These are phyloP conservation scores for Tolypocladium inflatum DNA, from an alignment of 2,329 filamentous ascomycete genomes.

Conservation along the genomic window DNA sequence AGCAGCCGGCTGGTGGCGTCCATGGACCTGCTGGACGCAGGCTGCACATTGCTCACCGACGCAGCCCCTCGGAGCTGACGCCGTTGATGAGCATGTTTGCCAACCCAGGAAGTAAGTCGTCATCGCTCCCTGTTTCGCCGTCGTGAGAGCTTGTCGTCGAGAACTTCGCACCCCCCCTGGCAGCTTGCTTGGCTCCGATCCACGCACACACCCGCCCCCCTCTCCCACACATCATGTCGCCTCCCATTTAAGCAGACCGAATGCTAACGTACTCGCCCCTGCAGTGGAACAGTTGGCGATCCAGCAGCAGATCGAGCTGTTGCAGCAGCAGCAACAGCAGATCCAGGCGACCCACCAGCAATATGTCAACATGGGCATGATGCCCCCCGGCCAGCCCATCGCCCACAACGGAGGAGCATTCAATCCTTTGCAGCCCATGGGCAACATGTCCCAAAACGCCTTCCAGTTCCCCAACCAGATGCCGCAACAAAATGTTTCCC, in stretches of 20 bases:
- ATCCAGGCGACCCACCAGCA: constrained; percentile 95
- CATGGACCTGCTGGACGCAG: constrained; percentile 75
- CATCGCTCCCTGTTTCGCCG: not conserved
- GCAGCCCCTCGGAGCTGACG: constrained; percentile 94
- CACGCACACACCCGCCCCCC: not conserved
- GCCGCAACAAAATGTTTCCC: constrained; percentile 61
- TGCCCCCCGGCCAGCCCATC: constrained; percentile 71
- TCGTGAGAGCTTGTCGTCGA: not conserved
- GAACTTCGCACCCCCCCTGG: not conserved
- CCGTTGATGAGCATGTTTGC: constrained; percentile 91
- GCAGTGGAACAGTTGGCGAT: constrained; percentile 95
- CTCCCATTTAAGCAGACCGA: not conserved
- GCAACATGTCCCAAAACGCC: constrained; percentile 67
- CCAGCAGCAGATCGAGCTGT: constrained; percentile 93
- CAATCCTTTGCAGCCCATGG: constrained; percentile 72
- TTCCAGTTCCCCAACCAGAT: constrained; percentile 85
- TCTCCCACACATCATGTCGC: not conserved
- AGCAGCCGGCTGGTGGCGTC: constrained; percentile 45
- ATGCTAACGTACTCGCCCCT: constrained; percentile 4
- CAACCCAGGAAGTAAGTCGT: constrained; percentile 52
- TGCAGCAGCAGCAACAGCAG: constrained; percentile 97
- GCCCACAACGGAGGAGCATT: constrained; percentile 59
- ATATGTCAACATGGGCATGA: constrained; percentile 95
- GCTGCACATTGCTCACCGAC: constrained; percentile 92
- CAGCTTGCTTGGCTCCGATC: not conserved